These are phyloP conservation scores for Coleophoma eucalyptorum DNA, from an alignment of 2,329 filamentous ascomycete species.

Conservation along the genomic window DNA sequence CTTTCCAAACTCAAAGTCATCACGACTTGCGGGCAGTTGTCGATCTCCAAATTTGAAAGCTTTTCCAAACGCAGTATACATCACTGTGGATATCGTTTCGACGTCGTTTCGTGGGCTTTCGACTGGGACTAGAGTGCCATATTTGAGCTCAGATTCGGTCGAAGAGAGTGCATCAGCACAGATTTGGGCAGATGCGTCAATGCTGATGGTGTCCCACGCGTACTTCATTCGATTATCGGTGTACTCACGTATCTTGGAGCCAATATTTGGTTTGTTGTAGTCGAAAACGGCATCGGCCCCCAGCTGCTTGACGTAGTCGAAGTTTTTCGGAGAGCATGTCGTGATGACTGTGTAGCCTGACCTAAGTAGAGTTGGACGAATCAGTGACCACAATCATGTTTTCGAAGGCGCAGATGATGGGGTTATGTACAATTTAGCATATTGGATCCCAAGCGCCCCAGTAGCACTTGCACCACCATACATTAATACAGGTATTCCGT, in stretches of 20 bases:
- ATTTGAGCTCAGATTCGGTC: background rate
- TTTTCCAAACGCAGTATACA: background rate
- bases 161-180: background rate
- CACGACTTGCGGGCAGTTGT: background rate
- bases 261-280: slow-evolving; percentile 31
- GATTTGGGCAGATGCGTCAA: background rate
- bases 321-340: slow-evolving; percentile 40
- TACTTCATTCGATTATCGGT: slow-evolving; percentile 36
- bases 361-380: too few species aligned
- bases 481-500: slow-evolving; percentile 31
- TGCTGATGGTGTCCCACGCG: slow-evolving; percentile 41
- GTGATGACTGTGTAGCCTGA: slow-evolving; percentile 35
- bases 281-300: slow-evolving; percentile 42
- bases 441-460: slow-evolving; percentile 37
- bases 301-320: slow-evolving; percentile 30
- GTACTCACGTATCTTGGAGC: slow-evolving; percentile 36
- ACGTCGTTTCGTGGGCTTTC: background rate
- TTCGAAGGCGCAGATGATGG: background rate
- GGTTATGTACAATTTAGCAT: slow-evolving; percentile 29
- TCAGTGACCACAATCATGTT: background rate
- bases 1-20: slow-evolving; percentile 6
- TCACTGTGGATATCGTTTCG: background rate
- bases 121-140: background rate
- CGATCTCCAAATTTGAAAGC: background rate
- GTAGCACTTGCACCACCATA: slow-evolving; percentile 38